Base-by-base conservation (phyloP, 768 basidiomycete genomes). In the Suillus luteus region DNA sequence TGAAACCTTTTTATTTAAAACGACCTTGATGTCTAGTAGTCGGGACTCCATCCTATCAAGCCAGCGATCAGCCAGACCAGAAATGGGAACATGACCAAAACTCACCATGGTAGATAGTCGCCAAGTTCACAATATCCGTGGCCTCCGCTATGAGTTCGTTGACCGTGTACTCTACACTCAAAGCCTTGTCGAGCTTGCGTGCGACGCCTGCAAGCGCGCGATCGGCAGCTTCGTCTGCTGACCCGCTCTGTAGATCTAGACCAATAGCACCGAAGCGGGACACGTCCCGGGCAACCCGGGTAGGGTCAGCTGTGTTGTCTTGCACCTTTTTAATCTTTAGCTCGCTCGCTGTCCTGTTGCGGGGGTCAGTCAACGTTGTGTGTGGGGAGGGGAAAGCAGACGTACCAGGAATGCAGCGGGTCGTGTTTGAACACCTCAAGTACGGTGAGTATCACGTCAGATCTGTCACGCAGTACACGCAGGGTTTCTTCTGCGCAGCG, bases 391-490 rank as follows among this genome's bases (percentile, higher is more conserved):
- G 14, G 55, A 37, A 43, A 65, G 33, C 14, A 4, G 62, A 68
- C 86, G 41, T 57, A 94, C 96, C 96, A 99, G 37, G 87, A 89
- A 69, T 98, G 92, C 22, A 99, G 82, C 6, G 97, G 96, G 74
- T 99, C 96, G 71, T 96, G 87, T 74, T 92, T 94, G 86, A 99
- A 97, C 15, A 98, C 96, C 71, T 97, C 96, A 43, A 99, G 82
- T 4, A 99, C 91, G 1, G 96, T 98, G 84, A 95, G 86, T 71
- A 99, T 89, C 52, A 96, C 86, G 40, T 89, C 91, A 0, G 93
- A 92, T 11, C 88, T 85, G 44, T 91, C 88, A 12, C 96, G 85
- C 40, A 99, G 80, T 5, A 99, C 96, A 14, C 95, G 87, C 8
- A 99, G 77, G 0, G 96, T 97, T 75, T 99, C 93, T 76, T 99